Conservation (phyloP, 208 protist species). For the Leishmania lainsoni region DNA sequence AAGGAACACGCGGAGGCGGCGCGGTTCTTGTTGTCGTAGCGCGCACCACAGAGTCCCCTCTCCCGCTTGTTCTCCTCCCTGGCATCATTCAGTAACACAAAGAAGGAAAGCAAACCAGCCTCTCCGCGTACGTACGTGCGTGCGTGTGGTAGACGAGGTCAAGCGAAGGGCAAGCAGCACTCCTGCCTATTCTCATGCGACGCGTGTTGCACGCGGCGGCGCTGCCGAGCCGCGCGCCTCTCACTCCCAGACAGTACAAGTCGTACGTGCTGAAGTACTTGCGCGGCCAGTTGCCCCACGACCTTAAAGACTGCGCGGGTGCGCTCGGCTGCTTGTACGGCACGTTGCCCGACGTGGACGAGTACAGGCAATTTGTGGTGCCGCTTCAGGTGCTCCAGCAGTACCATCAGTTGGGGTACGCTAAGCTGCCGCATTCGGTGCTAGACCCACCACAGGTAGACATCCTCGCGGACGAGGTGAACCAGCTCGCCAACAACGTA, state of each 20-base stretch:
- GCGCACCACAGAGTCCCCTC: not conserved
- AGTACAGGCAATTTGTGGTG: slow-evolving; percentile 83
- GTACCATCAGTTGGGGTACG: slow-evolving; percentile 82
- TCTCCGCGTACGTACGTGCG: not conserved
- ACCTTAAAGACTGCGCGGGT: slow-evolving; percentile 85
- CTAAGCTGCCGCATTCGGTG: slow-evolving; percentile 68
- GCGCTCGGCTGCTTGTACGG: slow-evolving; percentile 86
- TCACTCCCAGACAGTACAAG: slow-evolving; percentile 39
- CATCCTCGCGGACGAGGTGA: slow-evolving; percentile 79
- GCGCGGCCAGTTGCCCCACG: slow-evolving; percentile 71
- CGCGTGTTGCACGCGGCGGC: slow-evolving; percentile 4
- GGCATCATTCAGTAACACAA: not conserved
- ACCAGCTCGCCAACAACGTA: slow-evolving; percentile 83
- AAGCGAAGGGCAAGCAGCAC: not conserved
- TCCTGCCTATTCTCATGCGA: not conserved
- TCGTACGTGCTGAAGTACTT: slow-evolving; percentile 86
- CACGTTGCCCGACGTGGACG: slow-evolving; percentile 80
- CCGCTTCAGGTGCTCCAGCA: slow-evolving; percentile 57
- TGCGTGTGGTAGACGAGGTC: not conserved
- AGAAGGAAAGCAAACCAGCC: not conserved
- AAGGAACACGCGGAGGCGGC: not conserved
- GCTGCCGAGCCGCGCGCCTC: not conserved
- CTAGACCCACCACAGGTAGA: slow-evolving; percentile 74
- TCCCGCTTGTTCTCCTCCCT: not conserved
- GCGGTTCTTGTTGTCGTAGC: not conserved